A percentile compares a stretch with the other conserved stretches of the same genome.
Conservation (phyloP, 345 rosid species). For the Gossypium australe region DNA sequence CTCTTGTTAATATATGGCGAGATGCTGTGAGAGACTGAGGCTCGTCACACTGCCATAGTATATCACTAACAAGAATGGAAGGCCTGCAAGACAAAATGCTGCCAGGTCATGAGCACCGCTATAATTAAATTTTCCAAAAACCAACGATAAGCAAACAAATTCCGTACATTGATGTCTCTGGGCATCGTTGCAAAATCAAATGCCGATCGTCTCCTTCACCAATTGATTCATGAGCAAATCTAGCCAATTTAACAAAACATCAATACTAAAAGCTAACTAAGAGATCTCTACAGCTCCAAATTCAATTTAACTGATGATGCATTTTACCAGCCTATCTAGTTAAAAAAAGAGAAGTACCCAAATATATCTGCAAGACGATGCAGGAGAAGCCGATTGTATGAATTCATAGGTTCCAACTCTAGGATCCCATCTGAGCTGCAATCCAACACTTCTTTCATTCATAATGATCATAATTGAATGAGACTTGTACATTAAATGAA, state of each 20-base stretch:
- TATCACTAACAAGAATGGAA: conserved; percentile 67
- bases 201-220: conserved; percentile 62
- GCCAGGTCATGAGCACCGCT: conserved; percentile 3
- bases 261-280: neutral
- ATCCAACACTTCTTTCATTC: conserved; percentile 5
- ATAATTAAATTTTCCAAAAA: neutral
- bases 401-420: conserved; percentile 65
- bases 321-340: neutral
- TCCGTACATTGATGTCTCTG: conserved; percentile 56
- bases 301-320: neutral
- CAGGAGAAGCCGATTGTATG: conserved; percentile 60
- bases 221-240: conserved; percentile 64
- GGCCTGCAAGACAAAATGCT: conserved; percentile 42
- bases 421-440: conserved; percentile 51
- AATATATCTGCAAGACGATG: conserved; percentile 69
- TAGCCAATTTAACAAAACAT: conserved; percentile 17
- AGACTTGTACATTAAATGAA: neutral
- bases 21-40: conserved; percentile 30
- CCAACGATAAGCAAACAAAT: neutral
- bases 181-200: conserved; percentile 50
- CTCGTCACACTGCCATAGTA: conserved; percentile 46
- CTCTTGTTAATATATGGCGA: conserved; percentile 46
- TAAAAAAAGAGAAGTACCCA: conserved; percentile 32
- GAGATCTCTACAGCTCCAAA: neutral
- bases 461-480: neutral